Evolutionary conservation across 2,329 filamentous ascomycete species (phyloP).

Genomic region (Fusarium protoensiforme): DNA sequence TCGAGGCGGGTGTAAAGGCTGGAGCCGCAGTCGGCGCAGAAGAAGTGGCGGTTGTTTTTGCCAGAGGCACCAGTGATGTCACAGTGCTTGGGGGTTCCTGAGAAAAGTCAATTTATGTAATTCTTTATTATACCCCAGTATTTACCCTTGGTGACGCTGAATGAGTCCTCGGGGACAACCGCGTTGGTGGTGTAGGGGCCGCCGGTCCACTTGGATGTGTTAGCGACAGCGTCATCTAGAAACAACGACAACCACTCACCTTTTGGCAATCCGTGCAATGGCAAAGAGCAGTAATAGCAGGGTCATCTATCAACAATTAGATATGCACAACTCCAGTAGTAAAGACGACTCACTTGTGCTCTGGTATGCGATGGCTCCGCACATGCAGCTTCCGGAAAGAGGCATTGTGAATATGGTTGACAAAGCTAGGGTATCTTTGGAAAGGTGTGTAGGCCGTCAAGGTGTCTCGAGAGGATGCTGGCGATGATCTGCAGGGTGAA

Average conservation of each 20-base stretch:
- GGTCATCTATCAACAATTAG: constrained; percentile 48
- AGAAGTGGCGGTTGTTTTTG: constrained; percentile 60
- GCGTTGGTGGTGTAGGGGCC: constrained; percentile 66
- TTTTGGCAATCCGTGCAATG: constrained; percentile 67
- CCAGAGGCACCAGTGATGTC: constrained; percentile 60
- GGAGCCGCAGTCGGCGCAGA: constrained; percentile 62
- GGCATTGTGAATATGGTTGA: constrained; percentile 23
- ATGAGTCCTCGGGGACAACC: constrained; percentile 57
- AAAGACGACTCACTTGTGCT: constrained; percentile 44
- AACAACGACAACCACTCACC: constrained; percentile 44
- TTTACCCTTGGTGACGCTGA: constrained; percentile 61
- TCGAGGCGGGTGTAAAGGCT: constrained; percentile 63
- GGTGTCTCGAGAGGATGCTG: constrained; percentile 9
- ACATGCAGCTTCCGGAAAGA: constrained; percentile 51
- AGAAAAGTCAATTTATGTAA: neutral
- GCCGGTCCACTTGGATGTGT: constrained; percentile 56
- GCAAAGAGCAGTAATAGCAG: constrained; percentile 58
- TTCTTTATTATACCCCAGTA: no score
- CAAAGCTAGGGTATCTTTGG: constrained; percentile 19
- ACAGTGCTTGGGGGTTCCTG: constrained; percentile 59
- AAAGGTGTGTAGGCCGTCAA: constrained; percentile 19
- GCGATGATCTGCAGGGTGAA: constrained; percentile 22
- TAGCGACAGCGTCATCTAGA: neutral
- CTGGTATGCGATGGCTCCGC: constrained; percentile 49
- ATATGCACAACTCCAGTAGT: neutral